A percentile compares a stretch with the other conserved stretches of the same genome.
phyloP scores from a whole-genome alignment of 2,329 filamentous ascomycete species.

The Rhexocercosporidium sp. region DNA sequence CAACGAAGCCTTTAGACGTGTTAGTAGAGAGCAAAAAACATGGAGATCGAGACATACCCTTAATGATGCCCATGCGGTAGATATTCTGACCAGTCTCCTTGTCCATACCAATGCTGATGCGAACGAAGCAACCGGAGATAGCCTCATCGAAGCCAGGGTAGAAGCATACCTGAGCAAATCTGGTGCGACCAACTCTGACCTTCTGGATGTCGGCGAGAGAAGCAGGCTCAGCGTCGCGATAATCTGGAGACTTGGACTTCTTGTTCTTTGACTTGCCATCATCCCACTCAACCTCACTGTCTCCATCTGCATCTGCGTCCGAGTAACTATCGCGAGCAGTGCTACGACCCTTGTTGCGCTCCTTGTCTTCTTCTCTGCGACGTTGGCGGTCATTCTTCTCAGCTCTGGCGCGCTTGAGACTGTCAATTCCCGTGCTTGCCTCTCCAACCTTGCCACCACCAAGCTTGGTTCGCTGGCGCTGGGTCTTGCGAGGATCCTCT shows the following conservation, averaged over 20 bases:
- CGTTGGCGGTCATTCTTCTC: slow-evolving; percentile 69
- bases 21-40: slow-evolving; percentile 36
- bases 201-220: slow-evolving; percentile 83
- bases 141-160: slow-evolving; percentile 86
- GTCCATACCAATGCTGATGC: slow-evolving; percentile 82
- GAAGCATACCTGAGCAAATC: slow-evolving; percentile 91
- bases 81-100: slow-evolving; percentile 72
- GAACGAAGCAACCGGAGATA: slow-evolving; percentile 83
- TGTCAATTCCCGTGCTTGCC: slow-evolving; percentile 75
- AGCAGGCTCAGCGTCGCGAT: slow-evolving; percentile 65
- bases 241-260: slow-evolving; percentile 50
- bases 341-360: slow-evolving; percentile 55
- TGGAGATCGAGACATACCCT: slow-evolving; percentile 59
- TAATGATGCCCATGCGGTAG: slow-evolving; percentile 89
- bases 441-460: slow-evolving; percentile 71
- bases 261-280: slow-evolving; percentile 56
- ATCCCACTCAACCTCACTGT: slow-evolving; percentile 82
- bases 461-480: slow-evolving; percentile 71
- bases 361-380: slow-evolving; percentile 65
- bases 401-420: slow-evolving; percentile 63
- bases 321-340: slow-evolving; percentile 57
- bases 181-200: slow-evolving; percentile 80
- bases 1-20: slow-evolving; percentile 66
- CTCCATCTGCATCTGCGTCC: slow-evolving; percentile 68
- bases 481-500: slow-evolving; percentile 75